Conservation (phyloP, 2,329 filamentous ascomycete species). For the Nemania abortiva region DNA sequence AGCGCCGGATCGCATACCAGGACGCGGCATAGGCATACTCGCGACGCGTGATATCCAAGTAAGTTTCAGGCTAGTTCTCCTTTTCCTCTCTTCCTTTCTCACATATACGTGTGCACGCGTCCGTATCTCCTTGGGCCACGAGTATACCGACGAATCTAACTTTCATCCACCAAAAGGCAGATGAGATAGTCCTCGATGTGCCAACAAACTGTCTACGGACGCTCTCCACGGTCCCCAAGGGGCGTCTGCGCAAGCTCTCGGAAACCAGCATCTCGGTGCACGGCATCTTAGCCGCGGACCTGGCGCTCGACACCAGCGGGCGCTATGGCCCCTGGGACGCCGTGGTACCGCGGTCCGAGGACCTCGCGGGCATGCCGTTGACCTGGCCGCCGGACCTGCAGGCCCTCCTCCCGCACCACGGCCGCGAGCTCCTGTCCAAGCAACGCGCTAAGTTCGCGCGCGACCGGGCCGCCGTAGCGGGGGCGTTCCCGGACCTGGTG, state of each 20-base stretch:
- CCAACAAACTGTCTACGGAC: conserved; percentile 74
- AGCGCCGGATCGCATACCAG: conserved; percentile 73
- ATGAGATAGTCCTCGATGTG: conserved; percentile 73
- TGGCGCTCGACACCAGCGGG: conserved; percentile 66
- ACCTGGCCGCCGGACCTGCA: conserved; percentile 62
- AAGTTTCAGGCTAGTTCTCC: conserved; percentile 31
- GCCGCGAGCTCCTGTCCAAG: conserved; percentile 61
- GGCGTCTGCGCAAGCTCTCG: conserved; percentile 65
- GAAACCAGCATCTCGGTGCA: conserved; percentile 70
- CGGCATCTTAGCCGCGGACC: conserved; percentile 76
- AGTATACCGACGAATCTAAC: background rate
- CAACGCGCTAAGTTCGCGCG: conserved; percentile 66
- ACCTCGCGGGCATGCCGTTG: conserved; percentile 67
- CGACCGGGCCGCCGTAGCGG: conserved; percentile 61
- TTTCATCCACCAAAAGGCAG: conserved; percentile 57
- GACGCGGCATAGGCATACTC: conserved; percentile 82
- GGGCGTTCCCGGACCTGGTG: conserved; percentile 54
- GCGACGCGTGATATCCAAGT: conserved; percentile 76
- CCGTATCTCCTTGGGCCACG: too few relatives aligned
- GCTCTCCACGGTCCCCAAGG: conserved; percentile 67
- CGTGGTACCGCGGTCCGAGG: conserved; percentile 72
- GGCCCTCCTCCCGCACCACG: conserved; percentile 59
- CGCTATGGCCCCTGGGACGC: conserved; percentile 71
- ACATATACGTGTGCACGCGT: background rate
- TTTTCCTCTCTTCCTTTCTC: background rate